Evolutionary conservation across 2,329 filamentous ascomycete genomes (phyloP), one percentile per base, ranked within the genome.

Genomic region (Fusarium nodosum): DNA sequence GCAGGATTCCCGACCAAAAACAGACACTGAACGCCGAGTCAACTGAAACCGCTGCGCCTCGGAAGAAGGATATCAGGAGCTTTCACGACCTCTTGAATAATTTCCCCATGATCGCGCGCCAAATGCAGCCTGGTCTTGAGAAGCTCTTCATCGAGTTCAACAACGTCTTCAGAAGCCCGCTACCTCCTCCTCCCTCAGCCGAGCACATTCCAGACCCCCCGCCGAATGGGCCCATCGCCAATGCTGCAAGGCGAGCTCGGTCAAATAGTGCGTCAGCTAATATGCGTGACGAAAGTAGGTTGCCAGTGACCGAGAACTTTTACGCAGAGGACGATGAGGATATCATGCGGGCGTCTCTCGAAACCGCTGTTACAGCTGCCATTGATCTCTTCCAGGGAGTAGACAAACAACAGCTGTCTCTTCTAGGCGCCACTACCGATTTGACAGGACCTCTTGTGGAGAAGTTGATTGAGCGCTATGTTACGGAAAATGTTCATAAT

Each of bases 331-430:
- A 97, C 62, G 94, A 97, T 71, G 96, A 98, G 78, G 92, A 97
- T 71, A 86, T 93, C 31, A 95, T 99, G 90, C 87, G 95, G 58
- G 90, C 90, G 24, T 93, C 94, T 18, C 82, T 98, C 16, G 96
- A 99, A 80, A 97, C 93, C 2, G 94, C 95, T 2, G 93, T 99
- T 13, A 97, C 93, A 12, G 88, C 92, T 12, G 96, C 94, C 0
- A 98, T 99, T 71, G 96, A 99, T 75, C 85, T 98, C 2, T 99
- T 99, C 72, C 95, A 98, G 75, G 90, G 90, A 63, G 95, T 99
- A 8, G 96, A 99, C 77, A 97, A 97, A 78, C 93, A 97, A 74
- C 96, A 98, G 75, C 83, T 99, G 30, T 97, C 95, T 5, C 85
- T 97, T 36, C 85, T 99, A 7, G 96, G 94, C 20, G 93, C 94